phyloP scores from a whole-genome alignment of 805 yeast genomes.

The Sugiyamaella smithiae region DNA sequence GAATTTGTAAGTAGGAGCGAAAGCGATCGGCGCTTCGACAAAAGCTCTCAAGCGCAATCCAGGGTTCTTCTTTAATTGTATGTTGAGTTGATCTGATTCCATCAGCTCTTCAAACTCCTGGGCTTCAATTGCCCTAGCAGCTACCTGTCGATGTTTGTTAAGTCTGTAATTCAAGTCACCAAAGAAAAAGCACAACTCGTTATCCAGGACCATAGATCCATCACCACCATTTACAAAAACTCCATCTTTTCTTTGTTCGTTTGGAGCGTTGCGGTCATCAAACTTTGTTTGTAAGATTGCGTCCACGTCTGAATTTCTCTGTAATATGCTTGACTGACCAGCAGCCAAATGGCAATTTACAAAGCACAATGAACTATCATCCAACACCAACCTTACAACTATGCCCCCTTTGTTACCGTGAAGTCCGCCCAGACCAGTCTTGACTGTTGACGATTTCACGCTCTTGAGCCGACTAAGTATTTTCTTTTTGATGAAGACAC shows the following conservation, averaged over 20 bases:
- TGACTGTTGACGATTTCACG: conserved; percentile 71
- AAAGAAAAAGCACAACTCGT: conserved; percentile 81
- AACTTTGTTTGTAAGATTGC: conserved; percentile 49
- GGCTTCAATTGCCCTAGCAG: conserved; percentile 51
- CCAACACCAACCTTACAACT: conserved; percentile 62
- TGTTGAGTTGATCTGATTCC: conserved; percentile 72
- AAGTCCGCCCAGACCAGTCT: conserved; percentile 93
- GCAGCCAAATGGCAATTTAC: conserved; percentile 92
- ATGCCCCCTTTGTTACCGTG: conserved; percentile 75
- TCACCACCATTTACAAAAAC: conserved; percentile 39
- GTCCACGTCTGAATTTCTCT: conserved; percentile 83
- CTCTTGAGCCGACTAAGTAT: conserved; percentile 53
- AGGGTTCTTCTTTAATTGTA: conserved; percentile 75
- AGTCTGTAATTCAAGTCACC: conserved; percentile 94
- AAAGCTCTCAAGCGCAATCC: conserved; percentile 62
- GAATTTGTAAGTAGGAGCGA: conserved; percentile 92
- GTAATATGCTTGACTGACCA: conserved; percentile 75
- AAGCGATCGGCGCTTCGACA: conserved; percentile 73
- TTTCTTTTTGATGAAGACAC: conserved; percentile 61
- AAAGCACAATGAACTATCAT: conserved; percentile 70
- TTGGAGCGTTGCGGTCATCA: conserved; percentile 17
- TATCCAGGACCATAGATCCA: conserved; percentile 60
- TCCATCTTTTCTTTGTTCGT: conserved; percentile 15
- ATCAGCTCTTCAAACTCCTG: conserved; percentile 52
- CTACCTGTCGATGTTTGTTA: conserved; percentile 65